phyloP scores from a whole-genome alignment of 2,329 filamentous ascomycete species.

The Apiospora pterosperma region DNA sequence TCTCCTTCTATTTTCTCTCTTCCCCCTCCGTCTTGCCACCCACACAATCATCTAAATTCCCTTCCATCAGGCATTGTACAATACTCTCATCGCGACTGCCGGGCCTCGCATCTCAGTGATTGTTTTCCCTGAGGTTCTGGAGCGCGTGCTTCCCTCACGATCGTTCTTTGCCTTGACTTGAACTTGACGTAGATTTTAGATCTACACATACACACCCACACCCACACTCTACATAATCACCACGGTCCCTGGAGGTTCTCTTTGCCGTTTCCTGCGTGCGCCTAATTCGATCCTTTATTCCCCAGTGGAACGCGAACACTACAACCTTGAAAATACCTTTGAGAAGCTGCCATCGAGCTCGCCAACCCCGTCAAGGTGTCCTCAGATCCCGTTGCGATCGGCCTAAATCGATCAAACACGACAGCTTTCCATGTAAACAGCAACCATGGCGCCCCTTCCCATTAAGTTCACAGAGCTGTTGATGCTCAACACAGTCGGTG shows the following conservation, averaged over 20 bases:
- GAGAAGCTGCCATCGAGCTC: neutral
- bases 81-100: conserved; percentile 2
- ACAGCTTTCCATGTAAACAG: conserved; percentile 24
- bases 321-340: neutral
- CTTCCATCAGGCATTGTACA: conserved; percentile 5
- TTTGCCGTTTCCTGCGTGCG: neutral
- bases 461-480: conserved; percentile 93
- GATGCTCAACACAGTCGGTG: conserved; percentile 54
- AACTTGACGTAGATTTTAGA: neutral
- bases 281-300: conserved; percentile 1
- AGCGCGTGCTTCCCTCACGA: conserved; percentile 2
- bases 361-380: neutral
- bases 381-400: neutral
- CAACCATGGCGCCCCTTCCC: conserved; percentile 66
- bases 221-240: neutral
- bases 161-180: conserved; percentile 1
- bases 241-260: conserved; percentile 6
- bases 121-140: conserved; percentile 1
- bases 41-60: neutral
- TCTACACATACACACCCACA: neutral
- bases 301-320: neutral
- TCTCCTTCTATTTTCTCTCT: neutral
- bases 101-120: conserved; percentile 4
- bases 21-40: neutral
- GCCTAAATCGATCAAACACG: neutral